Conservation (phyloP, 352 stramenopile genomes). For the Pythium sp. region DNA sequence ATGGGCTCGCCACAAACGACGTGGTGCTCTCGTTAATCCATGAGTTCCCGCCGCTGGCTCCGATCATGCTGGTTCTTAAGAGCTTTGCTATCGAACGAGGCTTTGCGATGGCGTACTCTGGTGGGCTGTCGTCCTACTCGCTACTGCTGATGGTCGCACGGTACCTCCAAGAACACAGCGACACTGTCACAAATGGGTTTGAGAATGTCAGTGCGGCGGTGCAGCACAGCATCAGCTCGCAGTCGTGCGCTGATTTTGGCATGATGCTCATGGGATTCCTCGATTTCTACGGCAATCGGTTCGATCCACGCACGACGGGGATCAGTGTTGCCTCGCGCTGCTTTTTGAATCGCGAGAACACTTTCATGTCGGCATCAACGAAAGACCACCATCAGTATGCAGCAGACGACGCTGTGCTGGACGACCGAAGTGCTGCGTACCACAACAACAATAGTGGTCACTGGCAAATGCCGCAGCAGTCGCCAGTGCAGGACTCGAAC, state of each 20-base stretch:
- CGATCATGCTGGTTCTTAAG: conserved; percentile 97
- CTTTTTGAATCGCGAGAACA: conserved; percentile 79
- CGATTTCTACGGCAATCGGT: conserved; percentile 96
- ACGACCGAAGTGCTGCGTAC: conserved; percentile 37
- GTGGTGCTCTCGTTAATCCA: conserved; percentile 92
- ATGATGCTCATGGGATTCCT: conserved; percentile 96
- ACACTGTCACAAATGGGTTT: conserved; percentile 62
- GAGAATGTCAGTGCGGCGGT: conserved; percentile 58
- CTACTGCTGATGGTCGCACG: conserved; percentile 94
- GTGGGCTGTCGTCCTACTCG: conserved; percentile 95
- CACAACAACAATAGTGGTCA: conserved; percentile 46
- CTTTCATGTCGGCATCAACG: conserved; percentile 15
- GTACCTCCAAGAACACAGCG: conserved; percentile 88
- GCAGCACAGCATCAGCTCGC: conserved; percentile 53
- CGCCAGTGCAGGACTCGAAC: conserved; percentile 48
- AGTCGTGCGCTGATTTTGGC: conserved; percentile 89
- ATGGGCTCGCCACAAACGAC: conserved; percentile 93
- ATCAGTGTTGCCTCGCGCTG: conserved; percentile 85
- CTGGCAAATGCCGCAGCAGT: conserved; percentile 56
- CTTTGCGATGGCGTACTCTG: conserved; percentile 94
- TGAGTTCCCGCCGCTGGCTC: conserved; percentile 91
- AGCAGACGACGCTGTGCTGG: conserved; percentile 42
- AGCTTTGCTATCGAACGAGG: conserved; percentile 91
- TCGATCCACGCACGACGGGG: conserved; percentile 88
- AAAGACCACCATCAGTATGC: conserved; percentile 49